Percentiles rank a stretch among this genome's conserved stretches.
Conservation (phyloP, 164 flowering plant genomes). For the Vitis cinerea region DNA sequence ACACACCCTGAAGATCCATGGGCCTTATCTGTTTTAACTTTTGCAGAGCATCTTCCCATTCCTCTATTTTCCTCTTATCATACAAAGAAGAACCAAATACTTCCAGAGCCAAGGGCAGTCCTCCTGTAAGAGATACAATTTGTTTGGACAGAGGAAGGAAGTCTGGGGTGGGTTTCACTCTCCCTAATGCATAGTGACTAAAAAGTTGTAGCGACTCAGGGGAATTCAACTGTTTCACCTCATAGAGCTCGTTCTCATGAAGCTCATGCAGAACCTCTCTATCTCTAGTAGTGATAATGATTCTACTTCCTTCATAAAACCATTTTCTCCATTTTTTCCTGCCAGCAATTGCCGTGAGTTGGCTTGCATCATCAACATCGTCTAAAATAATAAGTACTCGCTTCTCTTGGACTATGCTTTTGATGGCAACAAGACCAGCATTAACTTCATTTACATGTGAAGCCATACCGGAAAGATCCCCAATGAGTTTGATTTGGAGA, state of each 20-base stretch:
- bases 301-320: conserved; percentile 32
- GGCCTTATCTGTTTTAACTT: conserved; percentile 34
- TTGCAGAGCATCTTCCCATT: conserved; percentile 37
- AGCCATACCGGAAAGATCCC: conserved; percentile 14
- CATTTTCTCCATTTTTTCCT: conserved; percentile 12
- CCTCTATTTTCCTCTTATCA: conserved; percentile 27
- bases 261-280: conserved; percentile 8
- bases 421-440: conserved; percentile 3
- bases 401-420: conserved; percentile 10
- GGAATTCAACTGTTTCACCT: conserved; percentile 23
- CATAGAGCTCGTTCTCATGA: conserved; percentile 18
- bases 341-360: conserved; percentile 29
- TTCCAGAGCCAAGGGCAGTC: conserved; percentile 49
- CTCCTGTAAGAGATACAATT: conserved; percentile 31
- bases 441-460: background rate
- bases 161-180: conserved; percentile 16
- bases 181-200: conserved; percentile 31
- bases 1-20: conserved; percentile 25
- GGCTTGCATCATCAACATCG: conserved; percentile 37
- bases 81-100: conserved; percentile 36
- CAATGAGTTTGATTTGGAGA: conserved; percentile 26
- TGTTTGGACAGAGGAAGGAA: conserved; percentile 23
- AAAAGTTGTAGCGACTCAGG: conserved; percentile 32
- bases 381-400: conserved; percentile 39
- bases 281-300: conserved; percentile 45